Conservation (phyloP, 2,329 filamentous ascomycete genomes). For the Alternaria metachromatica region DNA sequence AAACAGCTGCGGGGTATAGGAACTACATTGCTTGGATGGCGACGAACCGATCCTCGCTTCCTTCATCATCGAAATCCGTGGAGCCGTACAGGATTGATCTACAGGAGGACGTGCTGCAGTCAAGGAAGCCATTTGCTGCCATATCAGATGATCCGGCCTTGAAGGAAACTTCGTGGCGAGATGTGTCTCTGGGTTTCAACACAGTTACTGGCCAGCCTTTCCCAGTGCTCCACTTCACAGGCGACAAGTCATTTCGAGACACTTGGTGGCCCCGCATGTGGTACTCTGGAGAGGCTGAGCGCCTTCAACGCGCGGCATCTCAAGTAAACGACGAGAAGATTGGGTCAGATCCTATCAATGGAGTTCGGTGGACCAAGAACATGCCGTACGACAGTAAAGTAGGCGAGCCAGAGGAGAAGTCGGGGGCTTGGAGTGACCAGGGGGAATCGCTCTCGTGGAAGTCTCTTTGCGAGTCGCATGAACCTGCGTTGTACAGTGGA, state of each 20-base stretch:
- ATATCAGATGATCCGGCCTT: background rate
- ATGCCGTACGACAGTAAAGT: background rate
- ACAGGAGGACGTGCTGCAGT: background rate
- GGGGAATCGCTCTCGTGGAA: background rate
- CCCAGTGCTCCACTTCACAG: constrained; percentile 1
- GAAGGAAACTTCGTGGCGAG: background rate
- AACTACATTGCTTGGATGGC: constrained; percentile 1
- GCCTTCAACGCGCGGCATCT: background rate
- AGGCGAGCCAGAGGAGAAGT: background rate
- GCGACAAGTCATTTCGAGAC: constrained; percentile 1
- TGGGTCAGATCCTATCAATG: background rate
- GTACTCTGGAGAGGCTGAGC: background rate
- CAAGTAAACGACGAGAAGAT: background rate
- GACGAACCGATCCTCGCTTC: background rate
- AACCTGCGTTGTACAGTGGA: background rate
- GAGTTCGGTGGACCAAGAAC: background rate
- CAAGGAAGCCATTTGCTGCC: background rate
- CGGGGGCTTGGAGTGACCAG: background rate
- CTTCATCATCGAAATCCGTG: background rate
- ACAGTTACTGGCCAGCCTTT: background rate
- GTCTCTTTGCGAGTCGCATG: background rate
- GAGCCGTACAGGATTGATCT: constrained; percentile 1
- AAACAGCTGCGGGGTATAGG: background rate
- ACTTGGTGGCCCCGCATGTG: constrained; percentile 1
- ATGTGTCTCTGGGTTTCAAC: constrained; percentile 1